phyloP scores from a whole-genome alignment of 352 stramenopile genomes.

The Pythium graminicola region DNA sequence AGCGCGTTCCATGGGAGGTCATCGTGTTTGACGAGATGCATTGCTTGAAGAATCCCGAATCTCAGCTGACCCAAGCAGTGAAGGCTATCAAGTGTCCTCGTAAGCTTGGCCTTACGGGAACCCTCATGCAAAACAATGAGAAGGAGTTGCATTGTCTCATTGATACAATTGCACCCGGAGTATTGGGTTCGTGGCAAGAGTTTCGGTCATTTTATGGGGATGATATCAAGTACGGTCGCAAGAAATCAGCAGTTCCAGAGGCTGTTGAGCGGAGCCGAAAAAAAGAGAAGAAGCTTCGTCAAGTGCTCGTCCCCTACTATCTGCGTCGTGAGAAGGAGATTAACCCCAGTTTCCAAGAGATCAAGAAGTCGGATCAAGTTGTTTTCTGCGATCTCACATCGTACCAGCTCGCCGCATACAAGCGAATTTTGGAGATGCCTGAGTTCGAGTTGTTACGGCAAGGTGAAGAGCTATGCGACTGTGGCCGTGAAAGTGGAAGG shows the following conservation, averaged over 20 bases:
- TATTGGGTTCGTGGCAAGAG: constrained; percentile 53
- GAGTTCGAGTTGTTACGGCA: constrained; percentile 62
- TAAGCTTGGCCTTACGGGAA: constrained; percentile 85
- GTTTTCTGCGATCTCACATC: constrained; percentile 76
- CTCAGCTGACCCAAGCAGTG: constrained; percentile 85
- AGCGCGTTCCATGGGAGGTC: constrained; percentile 83
- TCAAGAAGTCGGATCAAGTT: constrained; percentile 73
- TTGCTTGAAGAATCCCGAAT: constrained; percentile 96
- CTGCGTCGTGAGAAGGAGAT: constrained; percentile 67
- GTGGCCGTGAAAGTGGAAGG: constrained; percentile 43
- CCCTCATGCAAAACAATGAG: constrained; percentile 85
- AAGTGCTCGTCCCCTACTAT: constrained; percentile 58
- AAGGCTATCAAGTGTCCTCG: constrained; percentile 51
- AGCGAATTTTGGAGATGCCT: constrained; percentile 60
- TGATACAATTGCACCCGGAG: constrained; percentile 60
- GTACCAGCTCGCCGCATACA: constrained; percentile 60
- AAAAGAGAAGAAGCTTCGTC: constrained; percentile 64
- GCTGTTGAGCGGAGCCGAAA: constrained; percentile 48
- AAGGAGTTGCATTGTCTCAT: constrained; percentile 76
- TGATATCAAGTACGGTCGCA: constrained; percentile 78
- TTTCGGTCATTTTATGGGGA: constrained; percentile 76
- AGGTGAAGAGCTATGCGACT: constrained; percentile 63
- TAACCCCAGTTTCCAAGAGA: constrained; percentile 58
- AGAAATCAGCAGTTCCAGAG: constrained; percentile 64
- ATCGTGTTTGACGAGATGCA: constrained; percentile 99